Evolutionary conservation across 768 basidiomycete genomes (phyloP).

Genomic region (Suillus brevipes): DNA sequence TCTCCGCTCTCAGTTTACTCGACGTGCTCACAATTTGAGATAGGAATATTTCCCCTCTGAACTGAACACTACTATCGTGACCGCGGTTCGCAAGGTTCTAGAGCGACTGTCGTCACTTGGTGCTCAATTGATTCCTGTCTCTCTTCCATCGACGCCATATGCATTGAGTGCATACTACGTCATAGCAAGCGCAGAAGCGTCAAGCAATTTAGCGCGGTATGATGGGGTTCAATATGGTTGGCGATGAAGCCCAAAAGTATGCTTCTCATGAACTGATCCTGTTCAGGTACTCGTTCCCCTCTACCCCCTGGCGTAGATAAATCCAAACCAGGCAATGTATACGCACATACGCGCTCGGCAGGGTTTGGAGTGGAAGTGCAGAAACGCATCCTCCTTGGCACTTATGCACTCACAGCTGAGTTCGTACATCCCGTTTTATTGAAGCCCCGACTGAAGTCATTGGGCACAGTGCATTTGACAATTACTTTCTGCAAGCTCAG

Average conservation of each 20-base stretch:
- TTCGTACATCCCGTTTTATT: conserved; percentile 39
- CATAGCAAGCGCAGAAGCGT: conserved; percentile 91
- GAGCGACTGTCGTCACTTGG: conserved; percentile 47
- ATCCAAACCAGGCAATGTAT: conserved; percentile 54
- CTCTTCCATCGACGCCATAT: conserved; percentile 65
- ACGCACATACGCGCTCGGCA: conserved; percentile 63
- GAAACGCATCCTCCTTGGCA: conserved; percentile 85
- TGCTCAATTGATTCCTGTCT: conserved; percentile 69
- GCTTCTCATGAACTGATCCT: not conserved
- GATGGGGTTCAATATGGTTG: conserved; percentile 88
- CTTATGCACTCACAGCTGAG: conserved; percentile 91
- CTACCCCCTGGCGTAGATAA: conserved; percentile 43
- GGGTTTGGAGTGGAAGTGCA: conserved; percentile 86
- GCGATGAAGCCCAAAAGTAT: conserved; percentile 12
- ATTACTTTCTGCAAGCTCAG: conserved; percentile 94
- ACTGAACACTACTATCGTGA: conserved; percentile 46
- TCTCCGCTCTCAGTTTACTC: conserved; percentile 1
- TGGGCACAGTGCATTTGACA: conserved; percentile 82
- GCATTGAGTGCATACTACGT: conserved; percentile 95
- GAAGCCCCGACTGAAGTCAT: not conserved
- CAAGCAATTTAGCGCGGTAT: conserved; percentile 87
- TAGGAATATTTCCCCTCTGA: conserved; percentile 83
- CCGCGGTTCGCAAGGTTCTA: conserved; percentile 48
- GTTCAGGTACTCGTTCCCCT: conserved; percentile 51
- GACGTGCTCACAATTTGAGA: not conserved